Conservation (phyloP, 2,329 filamentous ascomycete genomes). For the Aspergillus tubingensis region DNA sequence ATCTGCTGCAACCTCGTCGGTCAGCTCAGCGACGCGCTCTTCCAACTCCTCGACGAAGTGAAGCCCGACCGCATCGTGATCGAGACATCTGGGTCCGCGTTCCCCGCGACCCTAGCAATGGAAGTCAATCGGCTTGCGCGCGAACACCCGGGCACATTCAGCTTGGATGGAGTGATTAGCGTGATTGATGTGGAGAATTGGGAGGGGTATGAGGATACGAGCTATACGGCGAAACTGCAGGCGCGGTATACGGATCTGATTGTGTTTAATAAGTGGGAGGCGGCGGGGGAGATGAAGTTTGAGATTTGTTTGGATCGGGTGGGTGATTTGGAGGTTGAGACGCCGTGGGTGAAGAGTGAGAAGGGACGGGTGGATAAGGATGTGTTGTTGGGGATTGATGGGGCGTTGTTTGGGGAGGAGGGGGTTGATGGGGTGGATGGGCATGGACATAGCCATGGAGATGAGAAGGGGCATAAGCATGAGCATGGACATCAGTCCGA, state of each 20-base stretch:
- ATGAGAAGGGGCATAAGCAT: conserved; percentile 37
- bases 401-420: conserved; percentile 59
- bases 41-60: conserved; percentile 65
- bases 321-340: conserved; percentile 77
- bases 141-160: conserved; percentile 63
- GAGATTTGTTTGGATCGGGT: conserved; percentile 78
- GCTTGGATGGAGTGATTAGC: conserved; percentile 82
- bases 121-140: conserved; percentile 78
- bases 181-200: conserved; percentile 96
- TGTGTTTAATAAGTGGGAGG: conserved; percentile 92
- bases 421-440: conserved; percentile 42
- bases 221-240: conserved; percentile 84
- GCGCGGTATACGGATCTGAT: conserved; percentile 87
- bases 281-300: conserved; percentile 69
- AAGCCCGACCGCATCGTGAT: conserved; percentile 84
- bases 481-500: conserved; percentile 68
- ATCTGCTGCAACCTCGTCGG: conserved; percentile 99
- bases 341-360: conserved; percentile 81
- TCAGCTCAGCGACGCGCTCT: conserved; percentile 77
- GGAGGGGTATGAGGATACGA: conserved; percentile 88
- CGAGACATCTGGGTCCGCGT: conserved; percentile 87
- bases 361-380: conserved; percentile 76
- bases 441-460: conserved; percentile 38
- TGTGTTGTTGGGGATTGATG: conserved; percentile 84
- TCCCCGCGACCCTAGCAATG: conserved; percentile 85